A percentile compares a stretch with the other conserved stretches of the same genome.
Evolutionary conservation across 1,284 basidiomycete species (phyloP).

Genomic region (Apiotrichum brassicae): DNA sequence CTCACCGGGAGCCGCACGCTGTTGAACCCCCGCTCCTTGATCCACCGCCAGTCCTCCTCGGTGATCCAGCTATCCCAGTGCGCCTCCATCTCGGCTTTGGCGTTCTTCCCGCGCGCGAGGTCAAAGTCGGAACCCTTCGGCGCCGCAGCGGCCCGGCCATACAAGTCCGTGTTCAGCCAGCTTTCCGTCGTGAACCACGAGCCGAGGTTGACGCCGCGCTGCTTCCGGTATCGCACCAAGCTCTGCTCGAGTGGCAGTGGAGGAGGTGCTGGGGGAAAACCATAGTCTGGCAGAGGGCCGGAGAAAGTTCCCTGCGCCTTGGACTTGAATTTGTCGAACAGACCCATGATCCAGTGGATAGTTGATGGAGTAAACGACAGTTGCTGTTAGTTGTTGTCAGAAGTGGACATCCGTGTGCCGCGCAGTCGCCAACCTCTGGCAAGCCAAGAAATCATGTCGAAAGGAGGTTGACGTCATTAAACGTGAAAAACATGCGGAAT

Average conservation of each 20-base stretch:
- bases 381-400: too few relatives aligned
- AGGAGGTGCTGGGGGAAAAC: conserved; percentile 9
- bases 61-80: conserved; percentile 79
- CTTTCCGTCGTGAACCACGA: conserved; percentile 63
- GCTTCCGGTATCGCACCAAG: conserved; percentile 62
- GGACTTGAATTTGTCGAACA: conserved; percentile 41
- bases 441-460: too few relatives aligned
- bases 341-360: too few relatives aligned
- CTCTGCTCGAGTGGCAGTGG: conserved; percentile 19
- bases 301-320: conserved; percentile 8
- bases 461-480: too few relatives aligned
- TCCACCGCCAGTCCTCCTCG: conserved; percentile 66
- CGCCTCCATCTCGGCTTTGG: conserved; percentile 59
- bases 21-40: conserved; percentile 68
- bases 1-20: conserved; percentile 74
- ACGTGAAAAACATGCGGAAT: too few relatives aligned
- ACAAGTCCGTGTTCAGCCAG: conserved; percentile 60
- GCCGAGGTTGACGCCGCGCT: conserved; percentile 78
- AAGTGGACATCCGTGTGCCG: too few relatives aligned
- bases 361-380: too few relatives aligned
- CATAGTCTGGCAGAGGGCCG: conserved; percentile 2
- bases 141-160: conserved; percentile 27
- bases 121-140: conserved; percentile 59
- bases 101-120: conserved; percentile 55
- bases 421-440: too few relatives aligned